Evolutionary conservation across 805 yeast genomes (phyloP).

Genomic region (Saturnispora ahearnii): DNA sequence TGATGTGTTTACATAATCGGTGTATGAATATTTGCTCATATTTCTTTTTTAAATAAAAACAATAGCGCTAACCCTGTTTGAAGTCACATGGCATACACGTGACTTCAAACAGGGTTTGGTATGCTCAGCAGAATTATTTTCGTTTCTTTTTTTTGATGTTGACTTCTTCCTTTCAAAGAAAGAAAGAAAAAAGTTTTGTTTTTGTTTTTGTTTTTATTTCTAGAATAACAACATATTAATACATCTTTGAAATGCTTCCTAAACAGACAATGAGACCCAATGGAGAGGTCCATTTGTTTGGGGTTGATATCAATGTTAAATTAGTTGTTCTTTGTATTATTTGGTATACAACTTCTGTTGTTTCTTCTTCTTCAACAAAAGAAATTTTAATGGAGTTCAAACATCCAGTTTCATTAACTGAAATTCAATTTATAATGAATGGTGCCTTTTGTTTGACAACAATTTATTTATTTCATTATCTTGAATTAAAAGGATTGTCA

Average conservation of each 20-base stretch:
- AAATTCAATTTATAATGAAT: conserved; percentile 75
- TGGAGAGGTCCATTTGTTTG: conserved; percentile 2
- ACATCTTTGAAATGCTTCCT: neutral
- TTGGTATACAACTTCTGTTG: conserved; percentile 78
- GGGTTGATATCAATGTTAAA: conserved; percentile 20
- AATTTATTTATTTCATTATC: conserved; percentile 17
- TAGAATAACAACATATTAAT: neutral
- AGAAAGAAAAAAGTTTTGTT: too few relatives aligned
- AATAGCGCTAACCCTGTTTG: too few relatives aligned
- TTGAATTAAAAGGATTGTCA: conserved; percentile 7
- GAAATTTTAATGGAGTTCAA: conserved; percentile 58
- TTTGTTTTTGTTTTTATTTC: neutral
- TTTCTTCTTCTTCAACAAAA: conserved; percentile 77
- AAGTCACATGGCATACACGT: neutral
- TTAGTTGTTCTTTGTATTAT: conserved; percentile 43
- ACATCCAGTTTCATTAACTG: conserved; percentile 84
- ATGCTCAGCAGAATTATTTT: neutral
- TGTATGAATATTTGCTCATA: too few relatives aligned
- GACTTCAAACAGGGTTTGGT: too few relatives aligned
- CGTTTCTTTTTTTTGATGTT: neutral
- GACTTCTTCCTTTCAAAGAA: too few relatives aligned
- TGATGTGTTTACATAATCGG: too few relatives aligned
- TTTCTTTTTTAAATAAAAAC: too few relatives aligned
- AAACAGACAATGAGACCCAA: neutral
- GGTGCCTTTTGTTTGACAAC: conserved; percentile 45